These are phyloP conservation scores for Diutina siamensis DNA, from an alignment of 1,139 yeast genomes.

Conservation along the genomic window DNA sequence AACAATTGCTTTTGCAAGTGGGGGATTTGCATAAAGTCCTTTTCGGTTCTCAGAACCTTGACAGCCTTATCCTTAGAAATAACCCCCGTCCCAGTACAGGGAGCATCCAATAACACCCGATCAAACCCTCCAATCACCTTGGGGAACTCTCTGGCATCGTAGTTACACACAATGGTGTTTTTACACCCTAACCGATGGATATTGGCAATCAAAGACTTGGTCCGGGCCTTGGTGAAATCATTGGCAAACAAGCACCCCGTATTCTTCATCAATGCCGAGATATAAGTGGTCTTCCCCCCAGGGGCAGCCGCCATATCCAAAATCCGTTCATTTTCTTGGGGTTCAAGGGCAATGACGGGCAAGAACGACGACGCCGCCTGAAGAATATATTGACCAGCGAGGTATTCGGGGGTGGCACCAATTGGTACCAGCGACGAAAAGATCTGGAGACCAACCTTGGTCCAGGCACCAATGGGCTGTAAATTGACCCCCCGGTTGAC, in stretches of 20 bases:
- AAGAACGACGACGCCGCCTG: slow-evolving; percentile 98
- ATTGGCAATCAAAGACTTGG: slow-evolving; percentile 92
- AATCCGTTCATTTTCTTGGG: slow-evolving; percentile 90
- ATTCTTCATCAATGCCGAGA: slow-evolving; percentile 94
- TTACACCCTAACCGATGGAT: slow-evolving; percentile 95
- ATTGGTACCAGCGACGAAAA: slow-evolving; percentile 98
- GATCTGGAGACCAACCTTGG: slow-evolving; percentile 92
- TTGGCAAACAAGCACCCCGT: slow-evolving; percentile 97
- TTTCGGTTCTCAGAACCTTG: slow-evolving; percentile 86
- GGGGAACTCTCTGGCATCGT: slow-evolving; percentile 98
- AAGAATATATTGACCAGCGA: slow-evolving; percentile 94
- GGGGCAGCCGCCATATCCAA: slow-evolving; percentile 99
- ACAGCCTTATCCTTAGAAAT: slow-evolving; percentile 96
- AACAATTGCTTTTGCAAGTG: slow-evolving; percentile 91
- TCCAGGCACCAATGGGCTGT: slow-evolving; percentile 97
- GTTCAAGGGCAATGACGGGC: slow-evolving; percentile 96
- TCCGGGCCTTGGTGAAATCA: slow-evolving; percentile 92
- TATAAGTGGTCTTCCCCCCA: slow-evolving; percentile 97
- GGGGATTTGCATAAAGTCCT: slow-evolving; percentile 94
- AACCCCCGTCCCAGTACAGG: slow-evolving; percentile 99
- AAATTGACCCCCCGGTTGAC: slow-evolving; percentile 95
- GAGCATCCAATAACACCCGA: slow-evolving; percentile 91
- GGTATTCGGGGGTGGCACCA: slow-evolving; percentile 98
- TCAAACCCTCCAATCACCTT: slow-evolving; percentile 98
- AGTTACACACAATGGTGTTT: slow-evolving; percentile 92